These are phyloP conservation scores for Meyerozyma athensensis DNA, from an alignment of 1,139 yeast genomes.

Conservation along the genomic window DNA sequence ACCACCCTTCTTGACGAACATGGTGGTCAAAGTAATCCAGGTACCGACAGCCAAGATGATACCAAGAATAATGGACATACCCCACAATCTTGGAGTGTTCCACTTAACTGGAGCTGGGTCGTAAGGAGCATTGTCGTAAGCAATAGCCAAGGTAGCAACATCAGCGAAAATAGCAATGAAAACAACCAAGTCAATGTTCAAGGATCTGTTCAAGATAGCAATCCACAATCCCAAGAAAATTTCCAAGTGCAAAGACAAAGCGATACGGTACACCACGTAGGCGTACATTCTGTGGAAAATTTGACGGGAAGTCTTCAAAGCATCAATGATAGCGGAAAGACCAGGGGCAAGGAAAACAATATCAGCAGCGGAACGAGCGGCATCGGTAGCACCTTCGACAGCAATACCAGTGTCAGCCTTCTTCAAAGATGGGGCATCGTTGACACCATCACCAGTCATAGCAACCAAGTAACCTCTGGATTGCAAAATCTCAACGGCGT, in stretches of 20 bases:
- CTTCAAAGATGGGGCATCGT: conserved; percentile 94
- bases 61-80: conserved; percentile 87
- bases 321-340: conserved; percentile 91
- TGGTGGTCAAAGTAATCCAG: conserved; percentile 88
- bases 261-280: conserved; percentile 94
- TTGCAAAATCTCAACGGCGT: conserved; percentile 86
- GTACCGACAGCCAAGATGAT: conserved; percentile 79
- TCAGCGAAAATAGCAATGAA: conserved; percentile 95
- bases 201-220: conserved; percentile 81
- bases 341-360: conserved; percentile 96
- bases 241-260: conserved; percentile 89
- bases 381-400: conserved; percentile 95
- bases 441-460: conserved; percentile 98
- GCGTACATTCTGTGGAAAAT: conserved; percentile 99
- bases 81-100: conserved; percentile 98
- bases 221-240: conserved; percentile 90
- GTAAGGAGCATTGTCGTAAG: conserved; percentile 96
- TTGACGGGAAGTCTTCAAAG: conserved; percentile 90
- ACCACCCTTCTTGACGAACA: conserved; percentile 83
- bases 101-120: conserved; percentile 97
- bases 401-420: conserved; percentile 97
- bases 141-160: conserved; percentile 93
- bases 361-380: conserved; percentile 95
- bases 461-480: conserved; percentile 94
- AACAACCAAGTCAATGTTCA: conserved; percentile 83